Evolutionary conservation across 495 filamentous ascomycete species (phyloP), one percentile per base, ranked within the genome.

Genomic region (Trichoderma reesei): DNA sequence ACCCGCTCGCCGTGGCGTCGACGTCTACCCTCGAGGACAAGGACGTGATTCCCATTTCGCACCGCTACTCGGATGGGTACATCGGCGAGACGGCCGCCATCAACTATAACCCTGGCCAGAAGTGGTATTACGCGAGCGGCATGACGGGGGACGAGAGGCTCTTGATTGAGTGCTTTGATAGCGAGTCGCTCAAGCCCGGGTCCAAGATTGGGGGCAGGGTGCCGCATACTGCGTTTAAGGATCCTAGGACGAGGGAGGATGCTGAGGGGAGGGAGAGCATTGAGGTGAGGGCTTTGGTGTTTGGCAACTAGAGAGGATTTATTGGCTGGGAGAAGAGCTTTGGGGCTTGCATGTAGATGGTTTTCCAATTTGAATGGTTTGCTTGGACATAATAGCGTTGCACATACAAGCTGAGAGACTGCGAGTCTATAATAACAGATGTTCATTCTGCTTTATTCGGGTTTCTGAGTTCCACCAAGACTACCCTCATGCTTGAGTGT

Each of bases 141-240:
- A 90, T 94, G 86, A 83, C 74, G 59, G 82, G 85, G 42, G 78
- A 86, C 63, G 92, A 96, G 77, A 74, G 90, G 62, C 66, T 96
- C 64, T 74, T 96, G 70, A 76, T 96, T 39, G 87, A 95, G 80
- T 96, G 91, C 71, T 93, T 84, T 66, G 92, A 95, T 75, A 85
- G 77, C 56, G 81, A 86, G 69, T 73, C 71, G 2, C 39, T 75
- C 33, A 80, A 79, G 68, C 72, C 74, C 1, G 77, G 77, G 0
- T 74, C 71, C 0, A 76, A 76, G 26, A 83, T 81, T 11, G 86
- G 83, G 38, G 86, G 87, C 5, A 77, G 90, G 67, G 83, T 89
- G 63, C 87, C 91, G 41, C 91, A 96, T 80, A 85, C 86, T 13
- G 91, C 91, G 34, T 96, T 96, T 79, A 76, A 76, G 63, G 87